These are phyloP conservation scores for Simmondsia chinensis DNA, from an alignment of 148 eudicot species.

Conservation along the genomic window DNA sequence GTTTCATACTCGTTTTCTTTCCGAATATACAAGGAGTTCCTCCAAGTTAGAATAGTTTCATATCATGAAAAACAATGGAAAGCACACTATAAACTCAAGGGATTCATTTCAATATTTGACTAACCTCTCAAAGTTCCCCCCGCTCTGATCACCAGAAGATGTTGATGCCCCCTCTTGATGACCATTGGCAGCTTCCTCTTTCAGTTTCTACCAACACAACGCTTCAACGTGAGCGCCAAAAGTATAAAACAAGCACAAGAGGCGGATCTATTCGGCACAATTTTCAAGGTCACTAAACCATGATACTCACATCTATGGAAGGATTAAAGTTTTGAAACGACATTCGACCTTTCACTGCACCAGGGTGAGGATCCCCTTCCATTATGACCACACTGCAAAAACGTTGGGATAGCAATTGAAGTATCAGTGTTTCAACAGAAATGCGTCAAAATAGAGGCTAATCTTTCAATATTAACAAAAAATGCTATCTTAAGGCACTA, in stretches of 20 bases:
- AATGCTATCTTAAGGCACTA: no score
- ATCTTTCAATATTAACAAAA: no score
- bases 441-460: no score
- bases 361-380: conserved; percentile 97
- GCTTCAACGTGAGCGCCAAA: conserved; percentile 19
- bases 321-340: conserved; percentile 90
- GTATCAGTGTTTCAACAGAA: not conserved
- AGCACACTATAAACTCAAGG: not conserved
- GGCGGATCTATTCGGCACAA: not conserved
- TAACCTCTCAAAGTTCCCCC: conserved; percentile 29
- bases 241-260: conserved; percentile 6
- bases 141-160: conserved; percentile 30
- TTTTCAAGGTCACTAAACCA: conserved; percentile 7
- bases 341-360: conserved; percentile 72
- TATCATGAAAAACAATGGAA: not conserved
- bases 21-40: no score
- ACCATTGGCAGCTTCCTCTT: conserved; percentile 27
- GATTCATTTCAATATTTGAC: not conserved
- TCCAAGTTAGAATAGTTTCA: no score
- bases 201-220: conserved; percentile 59
- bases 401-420: not conserved
- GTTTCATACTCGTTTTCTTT: no score
- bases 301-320: conserved; percentile 74
- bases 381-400: conserved; percentile 63
- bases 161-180: conserved; percentile 36